Evolutionary conservation across 345 rosid genomes (phyloP).

Genomic region (Eucalyptus brandiana): DNA sequence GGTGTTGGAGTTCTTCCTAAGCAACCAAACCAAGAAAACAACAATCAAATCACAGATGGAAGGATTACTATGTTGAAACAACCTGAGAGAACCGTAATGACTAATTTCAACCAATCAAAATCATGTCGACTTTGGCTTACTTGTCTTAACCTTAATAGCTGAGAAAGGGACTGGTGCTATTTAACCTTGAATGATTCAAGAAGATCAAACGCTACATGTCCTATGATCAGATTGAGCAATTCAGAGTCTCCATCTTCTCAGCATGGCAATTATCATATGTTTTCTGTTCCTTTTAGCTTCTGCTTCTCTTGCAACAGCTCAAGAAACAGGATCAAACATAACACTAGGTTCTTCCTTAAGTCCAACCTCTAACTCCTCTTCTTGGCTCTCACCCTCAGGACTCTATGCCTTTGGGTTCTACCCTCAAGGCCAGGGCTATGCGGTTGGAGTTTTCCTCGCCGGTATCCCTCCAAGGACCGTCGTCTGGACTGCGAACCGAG

Average conservation of each 20-base stretch:
- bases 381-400: slow-evolving; percentile 12
- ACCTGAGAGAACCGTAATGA: not conserved
- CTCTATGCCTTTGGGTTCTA: slow-evolving; percentile 15
- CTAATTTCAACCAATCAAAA: not conserved
- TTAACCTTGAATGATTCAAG: not conserved
- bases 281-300: not conserved
- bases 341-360: not conserved
- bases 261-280: not conserved
- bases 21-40: not conserved
- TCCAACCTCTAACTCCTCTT: not conserved
- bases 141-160: not conserved
- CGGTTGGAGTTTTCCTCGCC: not conserved
- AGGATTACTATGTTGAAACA: not conserved
- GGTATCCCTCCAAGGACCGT: not conserved
- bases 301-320: not conserved
- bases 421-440: not conserved
- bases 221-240: not conserved
- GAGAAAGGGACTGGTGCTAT: not conserved
- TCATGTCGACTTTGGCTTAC: not conserved
- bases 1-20: not conserved
- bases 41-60: not conserved
- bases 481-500: slow-evolving; percentile 10
- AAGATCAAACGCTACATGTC: not conserved
- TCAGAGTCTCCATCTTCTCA: not conserved
- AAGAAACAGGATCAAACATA: not conserved